A percentile compares a stretch with the other conserved stretches of the same genome.
phyloP scores from a whole-genome alignment of 495 filamentous ascomycete species.

The Lichenothelia convexa region DNA sequence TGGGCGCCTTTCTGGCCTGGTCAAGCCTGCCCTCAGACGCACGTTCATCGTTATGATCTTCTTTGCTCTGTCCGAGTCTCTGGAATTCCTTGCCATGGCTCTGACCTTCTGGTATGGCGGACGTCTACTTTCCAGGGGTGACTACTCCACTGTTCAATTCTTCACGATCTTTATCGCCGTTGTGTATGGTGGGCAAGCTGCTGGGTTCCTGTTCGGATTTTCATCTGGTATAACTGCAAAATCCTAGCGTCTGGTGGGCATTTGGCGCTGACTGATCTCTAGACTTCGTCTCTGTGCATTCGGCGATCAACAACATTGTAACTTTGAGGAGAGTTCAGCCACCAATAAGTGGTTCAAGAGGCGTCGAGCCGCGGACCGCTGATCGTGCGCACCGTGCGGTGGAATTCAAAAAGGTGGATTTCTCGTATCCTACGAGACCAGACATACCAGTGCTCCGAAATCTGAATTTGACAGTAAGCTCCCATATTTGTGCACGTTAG shows the following conservation, averaged over 20 bases:
- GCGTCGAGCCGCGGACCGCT: slow-evolving; percentile 5
- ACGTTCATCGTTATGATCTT: slow-evolving; percentile 8
- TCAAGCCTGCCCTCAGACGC: slow-evolving; percentile 1
- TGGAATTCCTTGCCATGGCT: slow-evolving; percentile 29
- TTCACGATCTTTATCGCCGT: slow-evolving; percentile 42
- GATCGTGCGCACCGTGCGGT: no score
- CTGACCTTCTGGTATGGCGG: slow-evolving; percentile 43
- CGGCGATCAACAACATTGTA: no score
- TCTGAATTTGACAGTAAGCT: slow-evolving; percentile 1
- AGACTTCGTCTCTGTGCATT: slow-evolving; percentile 22
- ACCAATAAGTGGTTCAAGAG: slow-evolving; percentile 9
- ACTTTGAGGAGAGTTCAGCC: slow-evolving; percentile 18
- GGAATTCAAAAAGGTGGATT: neutral
- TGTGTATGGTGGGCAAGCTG: slow-evolving; percentile 36
- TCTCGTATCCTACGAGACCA: slow-evolving; percentile 1
- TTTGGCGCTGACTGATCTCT: slow-evolving; percentile 25
- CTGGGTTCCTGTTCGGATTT: slow-evolving; percentile 35
- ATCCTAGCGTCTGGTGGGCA: no score
- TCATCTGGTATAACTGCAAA: slow-evolving; percentile 28
- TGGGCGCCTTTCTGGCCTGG: slow-evolving; percentile 2
- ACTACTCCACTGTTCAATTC: slow-evolving; percentile 30
- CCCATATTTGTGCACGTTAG: no score
- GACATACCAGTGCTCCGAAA: slow-evolving; percentile 1
- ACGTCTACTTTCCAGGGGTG: slow-evolving; percentile 30
- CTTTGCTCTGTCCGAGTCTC: slow-evolving; percentile 17